Conservation (phyloP, 2,329 filamentous ascomycete genomes). For the Penicillium hesseltinei region DNA sequence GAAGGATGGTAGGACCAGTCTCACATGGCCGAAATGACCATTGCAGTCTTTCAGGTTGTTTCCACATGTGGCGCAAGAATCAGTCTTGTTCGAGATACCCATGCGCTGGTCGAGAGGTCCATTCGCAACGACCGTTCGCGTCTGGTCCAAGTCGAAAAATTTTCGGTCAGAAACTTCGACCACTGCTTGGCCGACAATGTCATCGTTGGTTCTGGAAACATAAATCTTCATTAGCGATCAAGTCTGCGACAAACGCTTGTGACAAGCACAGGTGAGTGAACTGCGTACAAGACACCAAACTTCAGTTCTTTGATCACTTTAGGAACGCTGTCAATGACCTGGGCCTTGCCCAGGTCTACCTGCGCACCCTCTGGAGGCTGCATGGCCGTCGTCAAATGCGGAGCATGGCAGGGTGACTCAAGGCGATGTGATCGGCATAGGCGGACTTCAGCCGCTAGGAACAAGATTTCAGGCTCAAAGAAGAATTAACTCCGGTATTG, state of each 20-base stretch:
- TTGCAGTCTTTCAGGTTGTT: constrained; percentile 80
- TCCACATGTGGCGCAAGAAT: constrained; percentile 77
- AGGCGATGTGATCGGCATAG: constrained; percentile 22
- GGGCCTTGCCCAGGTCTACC: constrained; percentile 67
- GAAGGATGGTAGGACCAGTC: constrained; percentile 85
- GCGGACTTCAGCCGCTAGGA: constrained; percentile 19
- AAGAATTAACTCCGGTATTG: not conserved
- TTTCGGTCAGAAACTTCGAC: constrained; percentile 91
- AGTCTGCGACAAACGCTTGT: constrained; percentile 8
- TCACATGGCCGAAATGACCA: constrained; percentile 92
- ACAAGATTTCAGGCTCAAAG: not conserved
- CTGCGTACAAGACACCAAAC: constrained; percentile 79
- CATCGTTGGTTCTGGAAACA: constrained; percentile 70
- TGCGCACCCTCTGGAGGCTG: constrained; percentile 44
- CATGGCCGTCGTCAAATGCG: constrained; percentile 38
- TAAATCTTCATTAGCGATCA: constrained; percentile 17
- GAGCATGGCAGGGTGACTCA: constrained; percentile 38
- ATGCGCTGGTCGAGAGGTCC: constrained; percentile 85
- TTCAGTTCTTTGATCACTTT: constrained; percentile 92
- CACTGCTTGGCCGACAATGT: constrained; percentile 93
- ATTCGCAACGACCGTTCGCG: constrained; percentile 72
- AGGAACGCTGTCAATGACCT: constrained; percentile 82
- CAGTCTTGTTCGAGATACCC: constrained; percentile 82
- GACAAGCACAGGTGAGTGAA: constrained; percentile 18
- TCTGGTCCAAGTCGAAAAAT: constrained; percentile 84